phyloP scores from a whole-genome alignment of 768 basidiomycete species.

The Tricholoma sp. region DNA sequence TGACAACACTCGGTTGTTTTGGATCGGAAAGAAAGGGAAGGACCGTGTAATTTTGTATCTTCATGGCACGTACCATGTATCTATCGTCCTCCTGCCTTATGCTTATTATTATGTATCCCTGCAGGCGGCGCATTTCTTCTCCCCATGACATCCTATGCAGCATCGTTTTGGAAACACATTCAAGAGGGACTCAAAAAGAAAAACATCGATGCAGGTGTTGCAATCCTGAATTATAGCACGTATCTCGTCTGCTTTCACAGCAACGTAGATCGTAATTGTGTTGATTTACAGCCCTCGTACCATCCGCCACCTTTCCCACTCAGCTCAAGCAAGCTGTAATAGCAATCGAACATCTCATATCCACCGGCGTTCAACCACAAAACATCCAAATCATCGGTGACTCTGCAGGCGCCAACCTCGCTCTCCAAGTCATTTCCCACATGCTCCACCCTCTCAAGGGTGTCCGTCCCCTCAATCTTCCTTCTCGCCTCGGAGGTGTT shows the following conservation, averaged over 20 bases:
- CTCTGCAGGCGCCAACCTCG: conserved; percentile 21
- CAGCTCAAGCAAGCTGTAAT: conserved; percentile 22
- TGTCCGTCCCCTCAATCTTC: conserved; percentile 11
- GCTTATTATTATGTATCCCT: neutral
- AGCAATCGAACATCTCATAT: conserved; percentile 24
- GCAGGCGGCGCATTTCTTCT: conserved; percentile 26
- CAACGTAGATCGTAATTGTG: neutral
- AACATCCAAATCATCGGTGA: conserved; percentile 27
- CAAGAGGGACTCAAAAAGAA: conserved; percentile 8
- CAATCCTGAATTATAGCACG: conserved; percentile 20
- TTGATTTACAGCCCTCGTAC: conserved; percentile 18
- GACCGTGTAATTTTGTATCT: conserved; percentile 27
- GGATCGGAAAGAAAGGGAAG: conserved; percentile 26
- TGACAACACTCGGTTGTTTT: conserved; percentile 23
- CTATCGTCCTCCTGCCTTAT: neutral
- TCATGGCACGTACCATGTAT: conserved; percentile 20
- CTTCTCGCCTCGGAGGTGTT: conserved; percentile 17
- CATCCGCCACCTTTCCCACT: conserved; percentile 23
- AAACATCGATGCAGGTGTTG: conserved; percentile 14
- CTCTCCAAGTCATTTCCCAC: conserved; percentile 22
- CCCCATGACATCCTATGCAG: conserved; percentile 15
- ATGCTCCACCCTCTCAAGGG: conserved; percentile 23
- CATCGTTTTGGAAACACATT: conserved; percentile 21
- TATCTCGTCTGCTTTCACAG: neutral
- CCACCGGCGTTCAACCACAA: conserved; percentile 19